Percentiles rank a stretch among this genome's conserved stretches.
Evolutionary conservation across 768 basidiomycete genomes (phyloP).

Genomic region (Termitomyces sp.): DNA sequence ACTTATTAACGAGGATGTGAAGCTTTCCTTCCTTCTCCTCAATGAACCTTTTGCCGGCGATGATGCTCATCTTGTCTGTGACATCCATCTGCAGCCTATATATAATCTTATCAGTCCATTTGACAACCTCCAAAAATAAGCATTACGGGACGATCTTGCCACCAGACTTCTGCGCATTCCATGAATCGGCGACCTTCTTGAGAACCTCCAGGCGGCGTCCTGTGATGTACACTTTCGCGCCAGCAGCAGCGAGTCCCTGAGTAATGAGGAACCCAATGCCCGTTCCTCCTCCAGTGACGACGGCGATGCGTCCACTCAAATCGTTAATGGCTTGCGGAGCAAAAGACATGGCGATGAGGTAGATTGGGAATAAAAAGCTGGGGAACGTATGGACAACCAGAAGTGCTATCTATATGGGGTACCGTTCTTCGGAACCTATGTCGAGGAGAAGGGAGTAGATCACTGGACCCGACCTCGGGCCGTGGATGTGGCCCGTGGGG

Average conservation of each 20-base stretch:
- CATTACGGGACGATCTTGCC: slow-evolving; percentile 59
- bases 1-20: slow-evolving; percentile 86
- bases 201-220: slow-evolving; percentile 68
- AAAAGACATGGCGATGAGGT: slow-evolving; percentile 26
- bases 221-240: slow-evolving; percentile 80
- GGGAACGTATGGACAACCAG: slow-evolving; percentile 7
- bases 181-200: slow-evolving; percentile 49
- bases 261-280: slow-evolving; percentile 66
- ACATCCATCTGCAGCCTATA: slow-evolving; percentile 64
- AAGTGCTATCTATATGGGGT: neutral
- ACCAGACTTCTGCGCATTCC: slow-evolving; percentile 43
- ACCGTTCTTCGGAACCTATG: slow-evolving; percentile 8
- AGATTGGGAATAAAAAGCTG: slow-evolving; percentile 11
- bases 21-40: slow-evolving; percentile 64
- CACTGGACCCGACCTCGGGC: neutral
- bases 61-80: slow-evolving; percentile 67
- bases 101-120: slow-evolving; percentile 7
- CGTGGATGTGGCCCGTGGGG: neutral
- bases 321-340: slow-evolving; percentile 41
- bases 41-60: slow-evolving; percentile 49
- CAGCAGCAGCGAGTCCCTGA: slow-evolving; percentile 70
- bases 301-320: slow-evolving; percentile 55
- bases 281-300: slow-evolving; percentile 55
- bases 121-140: neutral
- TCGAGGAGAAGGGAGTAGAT: slow-evolving; percentile 5